Base-by-base conservation (phyloP, 73 alveolate species). In the Paraurostyla sp. region DNA sequence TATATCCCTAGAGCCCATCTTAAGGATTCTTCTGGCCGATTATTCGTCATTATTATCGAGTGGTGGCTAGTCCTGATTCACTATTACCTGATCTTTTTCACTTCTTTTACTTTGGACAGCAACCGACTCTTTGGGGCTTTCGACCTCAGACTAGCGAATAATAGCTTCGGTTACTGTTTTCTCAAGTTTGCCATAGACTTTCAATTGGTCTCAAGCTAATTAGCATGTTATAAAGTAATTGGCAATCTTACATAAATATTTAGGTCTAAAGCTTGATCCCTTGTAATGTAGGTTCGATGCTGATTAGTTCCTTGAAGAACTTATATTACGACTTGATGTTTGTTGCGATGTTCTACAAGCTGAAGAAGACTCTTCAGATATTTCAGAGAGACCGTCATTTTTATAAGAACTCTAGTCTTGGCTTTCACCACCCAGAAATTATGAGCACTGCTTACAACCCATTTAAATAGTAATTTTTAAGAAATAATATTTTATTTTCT, bases 391-490 rank as follows among this genome's bases (percentile, higher is more conserved):
- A 16, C 40, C 18, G 40, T 69, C 49, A 7, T 40, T 43, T 27
- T 36, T 43, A 11, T 23, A 15, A 69, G 42, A 23, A 22, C 29
- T 4, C 22, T 69, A 7, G 2, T 23, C 58, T 9, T 43, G 4
- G 11, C 40, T 38, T 35, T 69, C 65, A 9, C 25, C 25, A 13
- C 27, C 22, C 29, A 69, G 27, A 3, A 69, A 13, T 20, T 69
- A 41, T 18, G 85, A 40, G 38, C 85, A 69, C 36, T 69, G 69
- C 38, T 40, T 40, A 40, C 85, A 69, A 13, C 85, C 85, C 85
- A 69, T 69, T 69, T n/a, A n/a, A n/a, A n/a, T n/a, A n/a, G n/a
- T n/a, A n/a, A n/a, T n/a, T n/a, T n/a, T n/a, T n/a, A n/a, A n/a
- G n/a, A n/a, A n/a, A n/a, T n/a, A n/a, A n/a, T n/a, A n/a, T n/a